Evolutionary conservation across 345 rosid genomes (phyloP), one percentile per base, ranked within the genome.

Genomic region (Mercurialis annua): DNA sequence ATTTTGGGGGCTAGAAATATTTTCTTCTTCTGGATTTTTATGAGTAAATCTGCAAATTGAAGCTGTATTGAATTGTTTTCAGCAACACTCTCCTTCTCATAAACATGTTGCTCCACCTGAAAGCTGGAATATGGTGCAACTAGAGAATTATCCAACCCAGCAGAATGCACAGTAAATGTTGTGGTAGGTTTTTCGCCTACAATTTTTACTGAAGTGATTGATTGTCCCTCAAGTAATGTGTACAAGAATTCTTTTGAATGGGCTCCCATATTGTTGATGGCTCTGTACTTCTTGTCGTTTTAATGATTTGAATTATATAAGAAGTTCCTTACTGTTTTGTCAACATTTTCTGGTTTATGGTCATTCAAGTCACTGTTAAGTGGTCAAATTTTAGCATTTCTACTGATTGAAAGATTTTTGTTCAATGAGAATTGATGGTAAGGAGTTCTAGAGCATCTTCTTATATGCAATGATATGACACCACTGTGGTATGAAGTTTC

Each of bases 41-140:
- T 24, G 4, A 10, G 43, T 40, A 31, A 18, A 44, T 34, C 24
- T 21, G 27, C 50, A 49, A 31, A 57, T 40, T 68, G 20, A 70
- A 59, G 11, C 40, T 34, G 16, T 10, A 17, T 59, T 62, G 4
- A 14, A 53, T 18, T 60, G 65, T 16, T 58, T 72, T 77, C 90
- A 93, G 98, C 79, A 81, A 68, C 87, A 85, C 65, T 66, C 78
- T 60, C 94, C 96, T 62, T 79, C 80, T 50, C 97, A 93, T 59
- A 82, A 83, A 66, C 90, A 86, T 0, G 78, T 92, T 42, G 93
- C 98, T 65, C 71, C 93, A 43, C 93, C 77, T n/a, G 97, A 90
- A 81, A 92, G 92, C 90, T 92, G 98, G 98, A 73, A 83, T 59
- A 82, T 77, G 87, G 82, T 85, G 72, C 80, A 92, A 64, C 85